A percentile compares a stretch with the other conserved stretches of the same genome.
Evolutionary conservation across 2,329 filamentous ascomycete species (phyloP).

Genomic region (Amauroascus verrucosus): DNA sequence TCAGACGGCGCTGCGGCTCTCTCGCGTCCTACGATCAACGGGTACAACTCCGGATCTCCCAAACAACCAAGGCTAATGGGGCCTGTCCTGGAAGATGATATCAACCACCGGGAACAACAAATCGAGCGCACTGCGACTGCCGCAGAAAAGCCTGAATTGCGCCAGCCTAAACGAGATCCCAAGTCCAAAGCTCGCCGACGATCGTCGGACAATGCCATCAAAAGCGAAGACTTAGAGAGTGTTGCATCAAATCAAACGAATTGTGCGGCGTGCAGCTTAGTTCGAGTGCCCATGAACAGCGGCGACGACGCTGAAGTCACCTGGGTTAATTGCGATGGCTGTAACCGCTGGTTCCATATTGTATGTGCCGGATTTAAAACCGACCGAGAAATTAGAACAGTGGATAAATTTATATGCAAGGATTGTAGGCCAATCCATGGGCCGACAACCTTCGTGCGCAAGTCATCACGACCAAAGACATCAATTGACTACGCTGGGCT

Average conservation of each 20-base stretch:
- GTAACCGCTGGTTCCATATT: conserved; percentile 59
- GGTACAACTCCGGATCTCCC: conserved; percentile 13
- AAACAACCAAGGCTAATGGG: conserved; percentile 7
- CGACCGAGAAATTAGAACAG: conserved; percentile 52
- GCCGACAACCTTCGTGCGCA: conserved; percentile 56
- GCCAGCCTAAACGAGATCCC: background rate
- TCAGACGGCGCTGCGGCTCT: conserved; percentile 35
- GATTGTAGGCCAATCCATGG: conserved; percentile 51
- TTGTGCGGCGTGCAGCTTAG: conserved; percentile 50
- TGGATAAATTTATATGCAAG: conserved; percentile 58
- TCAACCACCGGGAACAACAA: background rate
- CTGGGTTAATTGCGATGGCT: conserved; percentile 60
- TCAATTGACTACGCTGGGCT: conserved; percentile 59
- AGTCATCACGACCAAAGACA: conserved; percentile 54
- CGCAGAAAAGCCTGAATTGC: background rate
- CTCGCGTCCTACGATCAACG: conserved; percentile 29
- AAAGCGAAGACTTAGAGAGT: conserved; percentile 11
- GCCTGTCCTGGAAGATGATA: conserved; percentile 14
- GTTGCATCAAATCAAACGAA: conserved; percentile 33
- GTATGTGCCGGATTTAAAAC: conserved; percentile 57
- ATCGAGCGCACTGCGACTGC: background rate
- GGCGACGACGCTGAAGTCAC: conserved; percentile 44
- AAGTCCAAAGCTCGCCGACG: conserved; percentile 1
- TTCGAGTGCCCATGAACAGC: conserved; percentile 42
- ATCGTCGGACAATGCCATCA: background rate